A percentile compares a stretch with the other conserved stretches of the same genome.
Conservation (phyloP, 192 early-diverging fungal species). For the Coemansia reversa region DNA sequence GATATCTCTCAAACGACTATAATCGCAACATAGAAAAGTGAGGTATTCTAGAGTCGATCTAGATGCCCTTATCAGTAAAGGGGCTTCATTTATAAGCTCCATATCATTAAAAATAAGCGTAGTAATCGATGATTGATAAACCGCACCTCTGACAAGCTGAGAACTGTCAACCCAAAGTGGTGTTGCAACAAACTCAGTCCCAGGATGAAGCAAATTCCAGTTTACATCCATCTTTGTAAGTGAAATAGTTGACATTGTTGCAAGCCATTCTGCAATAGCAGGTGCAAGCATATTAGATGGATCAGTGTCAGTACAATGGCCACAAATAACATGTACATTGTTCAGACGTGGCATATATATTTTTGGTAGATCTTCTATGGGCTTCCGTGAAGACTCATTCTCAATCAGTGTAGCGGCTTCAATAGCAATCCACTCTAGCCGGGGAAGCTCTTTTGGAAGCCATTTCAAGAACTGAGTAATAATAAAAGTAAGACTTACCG, state of each 20-base stretch:
- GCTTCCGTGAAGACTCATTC: not conserved
- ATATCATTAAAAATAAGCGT: conserved; percentile 15
- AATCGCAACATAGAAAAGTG: conserved; percentile 12
- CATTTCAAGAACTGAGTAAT: not conserved
- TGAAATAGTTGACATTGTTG: not conserved
- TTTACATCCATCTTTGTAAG: not conserved
- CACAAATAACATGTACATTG: conserved; percentile 5
- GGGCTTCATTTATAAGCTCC: conserved; percentile 1
- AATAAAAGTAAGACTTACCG: not conserved
- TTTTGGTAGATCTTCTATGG: too few relatives aligned
- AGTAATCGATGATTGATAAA: not conserved
- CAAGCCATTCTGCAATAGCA: not conserved
- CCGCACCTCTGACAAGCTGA: not conserved
- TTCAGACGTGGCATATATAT: conserved; percentile 8
- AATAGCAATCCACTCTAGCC: conserved; percentile 7
- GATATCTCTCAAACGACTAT: not conserved
- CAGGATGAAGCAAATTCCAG: not conserved
- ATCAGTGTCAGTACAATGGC: not conserved
- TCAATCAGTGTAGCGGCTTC: not conserved
- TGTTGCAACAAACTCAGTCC: not conserved
- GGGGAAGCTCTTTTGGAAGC: conserved; percentile 2
- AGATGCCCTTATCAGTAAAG: not conserved
- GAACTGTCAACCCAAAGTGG: conserved; percentile 4
- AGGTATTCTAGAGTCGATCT: not conserved
- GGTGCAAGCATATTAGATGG: not conserved